Conservation (phyloP, 352 stramenopile genomes). For the Globisporangium radiosum region DNA sequence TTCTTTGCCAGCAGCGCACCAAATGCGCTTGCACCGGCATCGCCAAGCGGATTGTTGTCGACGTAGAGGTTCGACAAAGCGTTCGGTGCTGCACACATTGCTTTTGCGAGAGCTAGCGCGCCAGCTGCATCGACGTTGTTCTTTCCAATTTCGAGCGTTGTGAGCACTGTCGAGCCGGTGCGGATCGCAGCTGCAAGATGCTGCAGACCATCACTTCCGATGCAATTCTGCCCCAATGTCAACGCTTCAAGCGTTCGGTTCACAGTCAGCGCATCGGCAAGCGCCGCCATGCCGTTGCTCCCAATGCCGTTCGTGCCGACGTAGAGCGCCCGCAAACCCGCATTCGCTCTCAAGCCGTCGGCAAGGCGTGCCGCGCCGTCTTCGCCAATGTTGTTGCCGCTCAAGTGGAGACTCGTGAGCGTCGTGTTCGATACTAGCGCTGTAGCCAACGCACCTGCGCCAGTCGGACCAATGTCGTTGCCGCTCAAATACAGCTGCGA, state of each 20-base stretch:
- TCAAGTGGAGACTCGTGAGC: slow-evolving; percentile 62
- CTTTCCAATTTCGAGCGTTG: slow-evolving; percentile 75
- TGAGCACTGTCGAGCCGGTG: slow-evolving; percentile 40
- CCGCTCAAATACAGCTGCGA: slow-evolving; percentile 72
- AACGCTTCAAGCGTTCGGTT: slow-evolving; percentile 66
- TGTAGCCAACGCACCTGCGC: slow-evolving; percentile 35
- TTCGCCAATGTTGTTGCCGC: slow-evolving; percentile 80
- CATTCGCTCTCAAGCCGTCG: slow-evolving; percentile 47
- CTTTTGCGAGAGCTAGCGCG: slow-evolving; percentile 60
- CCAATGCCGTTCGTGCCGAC: slow-evolving; percentile 79
- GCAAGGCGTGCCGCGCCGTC: slow-evolving; percentile 50
- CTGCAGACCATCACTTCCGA: slow-evolving; percentile 47
- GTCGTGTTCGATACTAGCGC: slow-evolving; percentile 54
- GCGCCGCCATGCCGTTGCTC: slow-evolving; percentile 42
- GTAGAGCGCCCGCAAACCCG: slow-evolving; percentile 52
- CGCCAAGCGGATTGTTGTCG: slow-evolving; percentile 81
- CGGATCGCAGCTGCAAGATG: slow-evolving; percentile 56
- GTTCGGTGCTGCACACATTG: slow-evolving; percentile 38
- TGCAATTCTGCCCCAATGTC: slow-evolving; percentile 73
- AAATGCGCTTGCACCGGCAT: slow-evolving; percentile 58
- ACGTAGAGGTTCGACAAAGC: slow-evolving; percentile 77
- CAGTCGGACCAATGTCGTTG: slow-evolving; percentile 68
- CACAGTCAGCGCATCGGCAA: slow-evolving; percentile 46
- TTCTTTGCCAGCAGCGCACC: slow-evolving; percentile 68
- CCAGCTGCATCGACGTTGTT: slow-evolving; percentile 69